These are phyloP conservation scores for Vitis hybrid DNA, from an alignment of 177 flowering plant genomes.

Conservation along the genomic window DNA sequence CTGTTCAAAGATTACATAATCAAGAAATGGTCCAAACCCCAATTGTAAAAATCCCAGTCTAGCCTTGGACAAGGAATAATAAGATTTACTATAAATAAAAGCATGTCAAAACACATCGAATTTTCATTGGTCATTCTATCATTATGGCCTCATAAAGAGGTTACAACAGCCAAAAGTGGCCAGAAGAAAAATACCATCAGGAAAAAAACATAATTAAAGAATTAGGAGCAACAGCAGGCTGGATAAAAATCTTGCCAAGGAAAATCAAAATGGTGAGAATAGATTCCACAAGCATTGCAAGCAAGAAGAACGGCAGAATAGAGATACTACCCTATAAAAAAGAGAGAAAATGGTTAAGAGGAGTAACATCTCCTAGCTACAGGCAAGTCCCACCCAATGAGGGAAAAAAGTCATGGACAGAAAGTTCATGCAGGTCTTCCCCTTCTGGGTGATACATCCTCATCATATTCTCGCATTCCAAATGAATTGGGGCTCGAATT, in stretches of 20 bases:
- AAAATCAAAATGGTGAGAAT: constrained; percentile 12
- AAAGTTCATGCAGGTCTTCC: constrained; percentile 27
- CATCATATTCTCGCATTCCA: constrained; percentile 25
- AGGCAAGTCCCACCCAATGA: constrained; percentile 15
- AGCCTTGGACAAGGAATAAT: background rate
- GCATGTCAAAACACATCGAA: background rate
- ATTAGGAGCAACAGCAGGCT: constrained; percentile 9
- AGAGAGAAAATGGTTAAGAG: constrained; percentile 19
- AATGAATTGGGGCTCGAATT: constrained; percentile 17
- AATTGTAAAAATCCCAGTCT: background rate
- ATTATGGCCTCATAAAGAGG: constrained; percentile 18
- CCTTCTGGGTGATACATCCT: constrained; percentile 30
- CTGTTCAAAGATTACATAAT: background rate
- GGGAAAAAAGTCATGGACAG: background rate
- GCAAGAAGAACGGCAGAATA: constrained; percentile 12
- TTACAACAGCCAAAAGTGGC: constrained; percentile 19
- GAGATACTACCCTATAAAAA: constrained; percentile 21
- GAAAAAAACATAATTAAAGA: constrained; percentile 3
- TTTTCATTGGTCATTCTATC: constrained; percentile 3
- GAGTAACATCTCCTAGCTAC: constrained; percentile 17
- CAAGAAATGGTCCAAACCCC: background rate
- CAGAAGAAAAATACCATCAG: constrained; percentile 11
- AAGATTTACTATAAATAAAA: background rate
- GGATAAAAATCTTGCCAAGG: constrained; percentile 11
- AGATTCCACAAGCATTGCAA: constrained; percentile 19